phyloP scores from a whole-genome alignment of 768 basidiomycete species.

The Leccinum boreale region DNA sequence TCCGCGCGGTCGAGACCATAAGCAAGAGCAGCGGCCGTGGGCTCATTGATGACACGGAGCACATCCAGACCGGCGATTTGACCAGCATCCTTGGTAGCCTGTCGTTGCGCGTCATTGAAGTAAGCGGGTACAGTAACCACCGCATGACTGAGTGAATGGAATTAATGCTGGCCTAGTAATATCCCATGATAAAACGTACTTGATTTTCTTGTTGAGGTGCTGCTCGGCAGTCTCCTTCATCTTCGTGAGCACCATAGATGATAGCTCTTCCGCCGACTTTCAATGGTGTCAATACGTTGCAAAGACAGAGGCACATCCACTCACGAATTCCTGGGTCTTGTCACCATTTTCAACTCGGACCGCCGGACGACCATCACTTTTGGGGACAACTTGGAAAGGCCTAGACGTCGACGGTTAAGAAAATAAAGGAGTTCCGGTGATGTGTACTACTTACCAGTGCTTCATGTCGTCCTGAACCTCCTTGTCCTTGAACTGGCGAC shows the following conservation, averaged over 20 bases:
- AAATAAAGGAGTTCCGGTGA: neutral
- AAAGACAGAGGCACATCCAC: constrained; percentile 29
- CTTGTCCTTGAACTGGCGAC: constrained; percentile 87
- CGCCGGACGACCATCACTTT: constrained; percentile 71
- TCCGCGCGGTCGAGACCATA: constrained; percentile 88
- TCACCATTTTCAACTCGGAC: constrained; percentile 84
- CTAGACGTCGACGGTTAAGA: constrained; percentile 32
- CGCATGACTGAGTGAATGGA: constrained; percentile 51
- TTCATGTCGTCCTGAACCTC: constrained; percentile 90
- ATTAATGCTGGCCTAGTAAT: neutral
- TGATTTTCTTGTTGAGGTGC: constrained; percentile 89
- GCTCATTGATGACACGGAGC: constrained; percentile 98
- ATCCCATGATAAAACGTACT: constrained; percentile 48
- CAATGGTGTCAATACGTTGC: constrained; percentile 15
- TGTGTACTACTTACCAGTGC: constrained; percentile 59
- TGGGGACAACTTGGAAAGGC: constrained; percentile 78
- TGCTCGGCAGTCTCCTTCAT: constrained; percentile 97
- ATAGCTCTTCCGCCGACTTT: constrained; percentile 82
- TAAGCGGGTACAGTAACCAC: constrained; percentile 97
- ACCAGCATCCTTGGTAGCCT: constrained; percentile 98
- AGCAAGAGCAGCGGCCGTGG: constrained; percentile 96
- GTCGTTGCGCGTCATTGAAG: constrained; percentile 99
- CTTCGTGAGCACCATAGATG: constrained; percentile 85
- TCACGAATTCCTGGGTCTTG: constrained; percentile 75
- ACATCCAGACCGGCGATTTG: constrained; percentile 97